Base-by-base conservation (phyloP, 2,329 filamentous ascomycete species). In the Mollisia scopiformis region DNA sequence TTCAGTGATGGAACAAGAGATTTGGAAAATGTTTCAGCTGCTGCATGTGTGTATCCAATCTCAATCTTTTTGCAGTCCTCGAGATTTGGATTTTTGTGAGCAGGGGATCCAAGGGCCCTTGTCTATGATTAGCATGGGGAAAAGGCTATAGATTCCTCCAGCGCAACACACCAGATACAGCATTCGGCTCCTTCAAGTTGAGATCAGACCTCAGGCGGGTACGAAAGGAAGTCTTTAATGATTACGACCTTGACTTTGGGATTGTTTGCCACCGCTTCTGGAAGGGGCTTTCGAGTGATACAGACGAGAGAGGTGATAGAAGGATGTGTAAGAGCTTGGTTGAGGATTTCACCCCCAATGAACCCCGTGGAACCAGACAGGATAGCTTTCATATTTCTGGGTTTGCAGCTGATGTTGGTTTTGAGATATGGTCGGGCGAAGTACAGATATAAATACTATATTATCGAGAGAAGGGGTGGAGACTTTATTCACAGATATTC, bases 301-400 rank as follows among this genome's bases (percentile, higher is more conserved):
- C 81, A 79, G 54, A 83, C 72, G 47, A 85, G 73, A 23, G 79
- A 80, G 2, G 77, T 80, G 72, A 88, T 83, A 66, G 74, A 74
- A 19, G 78, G 74, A 69, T 82, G 76, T 2, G 69, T 68, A 55
- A 88, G 77, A 67, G 80, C 82, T 65, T 82, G 78, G 10, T 75
- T 72, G 57, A 88, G 77, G 37, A 87, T 77, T 66, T 83, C 80
- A 27, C 74, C 68, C 59, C 85, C 85, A 57, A 86, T 78, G 67
- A 80, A 80, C 66, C 85, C 85, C 21, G 84, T 88, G 27, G 77
- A 77, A 55, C 85, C 85, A 7, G 82, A 79, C 37, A 88, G 75
- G 62, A 88, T 80, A 68, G 87, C 76, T 70, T 87, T 86, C 84
- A 88, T 87, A 54, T 14, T 28, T 35, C 53, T 13, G 21, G 14